A percentile compares a stretch with the other conserved stretches of the same genome.
Conservation (phyloP, 176 grass and related monocot species). For the Bothriochloa decipiens region DNA sequence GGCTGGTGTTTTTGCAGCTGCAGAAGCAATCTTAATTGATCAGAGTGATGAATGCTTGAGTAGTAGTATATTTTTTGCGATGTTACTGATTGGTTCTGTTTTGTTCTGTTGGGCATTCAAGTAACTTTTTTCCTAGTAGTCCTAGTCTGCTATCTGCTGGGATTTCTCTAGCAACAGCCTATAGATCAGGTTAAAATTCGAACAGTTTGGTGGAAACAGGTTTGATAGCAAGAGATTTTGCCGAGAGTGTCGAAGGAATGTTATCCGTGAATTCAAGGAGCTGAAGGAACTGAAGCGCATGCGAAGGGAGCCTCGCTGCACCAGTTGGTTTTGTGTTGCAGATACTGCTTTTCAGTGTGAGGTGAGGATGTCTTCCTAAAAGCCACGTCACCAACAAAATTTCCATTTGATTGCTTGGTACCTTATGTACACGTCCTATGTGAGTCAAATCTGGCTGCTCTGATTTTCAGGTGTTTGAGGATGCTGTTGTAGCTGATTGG, state of each 20-base stretch:
- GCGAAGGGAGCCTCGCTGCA: slow-evolving; percentile 74
- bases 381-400: slow-evolving; percentile 12
- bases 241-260: slow-evolving; percentile 94
- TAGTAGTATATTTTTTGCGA: background rate
- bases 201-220: slow-evolving; percentile 46
- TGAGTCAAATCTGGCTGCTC: slow-evolving; percentile 39
- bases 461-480: slow-evolving; percentile 78
- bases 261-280: slow-evolving; percentile 96
- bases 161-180: slow-evolving; percentile 4
- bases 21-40: background rate
- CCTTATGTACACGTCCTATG: background rate
- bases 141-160: slow-evolving; percentile 11
- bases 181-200: slow-evolving; percentile 16
- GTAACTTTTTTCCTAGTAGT: slow-evolving; percentile 18
- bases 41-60: background rate
- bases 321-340: slow-evolving; percentile 84
- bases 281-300: slow-evolving; percentile 92
- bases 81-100: slow-evolving; percentile 12
- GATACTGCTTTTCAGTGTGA: slow-evolving; percentile 92
- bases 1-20: background rate
- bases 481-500: slow-evolving; percentile 75
- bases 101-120: slow-evolving; percentile 3
- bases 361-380: slow-evolving; percentile 51
- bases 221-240: slow-evolving; percentile 99
- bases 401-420: slow-evolving; percentile 7